Evolutionary conservation across 768 basidiomycete genomes (phyloP), one percentile per base, ranked within the genome.

Genomic region (Mycena epipterygia): DNA sequence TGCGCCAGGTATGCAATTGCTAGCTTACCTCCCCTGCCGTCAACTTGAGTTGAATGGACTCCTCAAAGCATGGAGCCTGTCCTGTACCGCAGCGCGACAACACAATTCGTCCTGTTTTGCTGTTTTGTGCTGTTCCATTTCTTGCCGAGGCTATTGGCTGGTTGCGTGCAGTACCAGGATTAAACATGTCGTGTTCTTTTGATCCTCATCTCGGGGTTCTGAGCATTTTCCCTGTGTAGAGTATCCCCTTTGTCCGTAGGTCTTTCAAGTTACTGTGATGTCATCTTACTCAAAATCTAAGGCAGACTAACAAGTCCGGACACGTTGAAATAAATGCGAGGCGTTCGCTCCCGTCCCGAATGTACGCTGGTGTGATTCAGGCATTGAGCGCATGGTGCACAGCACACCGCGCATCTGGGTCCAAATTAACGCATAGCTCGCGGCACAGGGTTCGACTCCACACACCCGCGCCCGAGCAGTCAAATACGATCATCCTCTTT

Each of bases 381-480:
- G 49, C 49, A 51, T 51, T 51, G 25, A 51, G 49, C 49, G 49
- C 49, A 51, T 51, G 49, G 27, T 51, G 49, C 30, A 51, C 49
- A 51, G 49, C 49, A 51, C 49, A 51, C 25, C 27, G 49, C 49
- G 27, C 49, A 51, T 51, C 27, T 30, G 49, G 49, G 6, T 30
- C 49, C 49, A 51, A 51, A 51, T 51, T 51, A 51, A 51, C 27
- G 27, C 29, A 51, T 51, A 27, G 49, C 27, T 51, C 27, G 49
- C 49, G 49, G 49, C 17, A 30, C 49, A 27, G 27, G 46, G 8
- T 48, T 48, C 23, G 46, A 48, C 46, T 48, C 46, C n/a, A n/a
- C n/a, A n/a, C n/a, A n/a, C 23, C 46, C 23, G 46, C 46, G 46
- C 46, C 46, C n/a, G 46, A 48, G 25, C 4, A 23, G 46, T 48